Conservation (phyloP, 805 yeast species). For the Allodekkera sacchari region DNA sequence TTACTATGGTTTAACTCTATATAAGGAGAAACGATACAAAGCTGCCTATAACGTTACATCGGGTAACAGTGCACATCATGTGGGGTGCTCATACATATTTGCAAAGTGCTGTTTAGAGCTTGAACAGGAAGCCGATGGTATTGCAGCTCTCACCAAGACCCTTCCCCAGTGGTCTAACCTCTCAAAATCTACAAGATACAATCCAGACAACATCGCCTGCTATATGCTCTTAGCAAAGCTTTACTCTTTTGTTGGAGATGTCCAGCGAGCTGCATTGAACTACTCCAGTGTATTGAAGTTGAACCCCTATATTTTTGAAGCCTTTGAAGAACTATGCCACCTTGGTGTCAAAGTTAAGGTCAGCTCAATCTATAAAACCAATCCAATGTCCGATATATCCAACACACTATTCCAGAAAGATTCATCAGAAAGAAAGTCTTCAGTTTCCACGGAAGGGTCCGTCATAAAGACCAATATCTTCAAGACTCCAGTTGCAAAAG, state of each 20-base stretch:
- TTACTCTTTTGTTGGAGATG: slow-evolving; percentile 48
- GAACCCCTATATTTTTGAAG: slow-evolving; percentile 83
- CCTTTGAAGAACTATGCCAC: slow-evolving; percentile 65
- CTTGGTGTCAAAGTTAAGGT: slow-evolving; percentile 66
- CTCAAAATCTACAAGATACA: slow-evolving; percentile 10
- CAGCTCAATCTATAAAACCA: slow-evolving; percentile 38
- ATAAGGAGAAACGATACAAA: slow-evolving; percentile 48
- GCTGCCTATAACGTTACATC: slow-evolving; percentile 49
- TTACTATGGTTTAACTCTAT: slow-evolving; percentile 61
- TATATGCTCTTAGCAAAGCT: slow-evolving; percentile 65
- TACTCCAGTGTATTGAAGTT: slow-evolving; percentile 61
- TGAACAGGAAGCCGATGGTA: slow-evolving; percentile 53
- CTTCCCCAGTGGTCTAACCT: slow-evolving; percentile 26
- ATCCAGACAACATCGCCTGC: slow-evolving; percentile 67
- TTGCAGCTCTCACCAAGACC: slow-evolving; percentile 36
- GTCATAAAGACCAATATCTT: slow-evolving; percentile 6
- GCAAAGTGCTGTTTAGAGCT: slow-evolving; percentile 58
- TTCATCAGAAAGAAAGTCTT: no score
- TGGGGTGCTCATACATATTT: slow-evolving; percentile 71
- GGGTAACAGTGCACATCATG: slow-evolving; percentile 35
- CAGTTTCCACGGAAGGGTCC: no score
- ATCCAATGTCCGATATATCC: slow-evolving; percentile 4
- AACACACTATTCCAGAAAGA: slow-evolving; percentile 4
- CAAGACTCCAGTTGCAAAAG: slow-evolving; percentile 12
- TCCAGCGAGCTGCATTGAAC: slow-evolving; percentile 54